These are phyloP conservation scores for Globisporangium lucens DNA, from an alignment of 352 stramenopile genomes.

Conservation along the genomic window DNA sequence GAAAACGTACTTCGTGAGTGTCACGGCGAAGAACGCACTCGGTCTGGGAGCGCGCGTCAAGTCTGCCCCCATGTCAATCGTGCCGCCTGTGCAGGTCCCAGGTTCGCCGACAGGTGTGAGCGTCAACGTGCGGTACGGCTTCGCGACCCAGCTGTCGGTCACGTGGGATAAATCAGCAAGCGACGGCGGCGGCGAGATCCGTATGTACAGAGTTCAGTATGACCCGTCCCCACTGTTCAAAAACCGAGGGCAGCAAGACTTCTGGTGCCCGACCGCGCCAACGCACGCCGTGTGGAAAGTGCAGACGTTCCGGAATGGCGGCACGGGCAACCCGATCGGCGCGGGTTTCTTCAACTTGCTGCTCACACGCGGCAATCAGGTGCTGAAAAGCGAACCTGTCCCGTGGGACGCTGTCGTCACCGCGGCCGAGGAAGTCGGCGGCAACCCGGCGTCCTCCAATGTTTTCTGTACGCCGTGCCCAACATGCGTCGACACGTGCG, in stretches of 20 bases:
- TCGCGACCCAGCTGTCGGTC: slow-evolving; percentile 62
- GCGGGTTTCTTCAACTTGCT: slow-evolving; percentile 57
- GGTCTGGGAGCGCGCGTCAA: slow-evolving; percentile 45
- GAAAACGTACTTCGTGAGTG: slow-evolving; percentile 78
- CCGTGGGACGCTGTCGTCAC: slow-evolving; percentile 91
- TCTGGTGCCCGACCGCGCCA: slow-evolving; percentile 57
- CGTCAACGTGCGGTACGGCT: slow-evolving; percentile 74
- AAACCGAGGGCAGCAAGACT: slow-evolving; percentile 54
- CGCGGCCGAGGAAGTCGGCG: slow-evolving; percentile 75
- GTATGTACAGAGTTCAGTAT: slow-evolving; percentile 81
- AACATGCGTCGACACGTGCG: slow-evolving; percentile 33
- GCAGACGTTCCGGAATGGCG: slow-evolving; percentile 25
- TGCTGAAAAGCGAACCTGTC: slow-evolving; percentile 77
- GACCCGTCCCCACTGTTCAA: slow-evolving; percentile 66
- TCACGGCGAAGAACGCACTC: slow-evolving; percentile 87
- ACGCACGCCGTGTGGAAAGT: slow-evolving; percentile 62
- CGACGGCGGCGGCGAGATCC: slow-evolving; percentile 53
- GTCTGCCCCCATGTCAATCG: slow-evolving; percentile 42
- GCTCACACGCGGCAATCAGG: slow-evolving; percentile 43
- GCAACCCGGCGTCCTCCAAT: slow-evolving; percentile 30
- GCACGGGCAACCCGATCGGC: slow-evolving; percentile 30
- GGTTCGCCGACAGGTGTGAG: slow-evolving; percentile 58
- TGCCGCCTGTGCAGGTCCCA: slow-evolving; percentile 75
- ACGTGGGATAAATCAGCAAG: slow-evolving; percentile 48
- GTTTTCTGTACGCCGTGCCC: slow-evolving; percentile 66